Evolutionary conservation across 441 rosid species (phyloP), one percentile per base, ranked within the genome.

Genomic region (Adansonia gregorii): DNA sequence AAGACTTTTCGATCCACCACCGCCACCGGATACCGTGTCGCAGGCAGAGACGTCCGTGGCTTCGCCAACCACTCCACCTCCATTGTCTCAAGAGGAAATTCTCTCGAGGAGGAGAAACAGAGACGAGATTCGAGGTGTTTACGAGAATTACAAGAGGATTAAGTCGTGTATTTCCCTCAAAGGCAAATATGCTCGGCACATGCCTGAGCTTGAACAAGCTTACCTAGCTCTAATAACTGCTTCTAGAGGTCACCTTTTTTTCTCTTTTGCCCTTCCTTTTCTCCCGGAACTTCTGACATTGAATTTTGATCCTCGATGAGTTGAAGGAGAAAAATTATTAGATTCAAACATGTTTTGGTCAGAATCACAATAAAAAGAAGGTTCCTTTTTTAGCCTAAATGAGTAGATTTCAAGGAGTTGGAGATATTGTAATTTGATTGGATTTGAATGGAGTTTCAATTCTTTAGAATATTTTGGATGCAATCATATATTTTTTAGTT

Each of bases 121-220:
- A 84, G 98, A 94, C 52, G 98, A 91, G 88, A 89, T 95, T 88
- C 89, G 89, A 67, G 83, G 77, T 83, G 89, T 92, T 68, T 95
- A 92, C 85, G 98, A 95, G 65, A 81, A 81, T 67, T 95, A 94
- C 81, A 90, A 86, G 88, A 91, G 90, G 67, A 86, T 94, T 46
- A 95, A 90, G 78, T 87, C 83, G 52, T 90, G 86, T 82, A 78
- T 95, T 41, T 79, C 89, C 6, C 90, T 49, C n/a, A 78, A 49
- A 71, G 76, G 85, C 72, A 90, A 88, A 81, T 97, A 92, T 79
- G 71, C 74, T 15, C 83, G 86, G 73, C 88, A 81, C 85, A 46
- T 79, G 71, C 85, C 89, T 58, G 89, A 81, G 79, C 86, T 93
- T 60, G 97, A 92, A 68, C 95, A 91, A 85, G 85, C 93, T 72